Evolutionary conservation across 2,329 filamentous ascomycete genomes (phyloP).

Genomic region (Myriangium duriaei): DNA sequence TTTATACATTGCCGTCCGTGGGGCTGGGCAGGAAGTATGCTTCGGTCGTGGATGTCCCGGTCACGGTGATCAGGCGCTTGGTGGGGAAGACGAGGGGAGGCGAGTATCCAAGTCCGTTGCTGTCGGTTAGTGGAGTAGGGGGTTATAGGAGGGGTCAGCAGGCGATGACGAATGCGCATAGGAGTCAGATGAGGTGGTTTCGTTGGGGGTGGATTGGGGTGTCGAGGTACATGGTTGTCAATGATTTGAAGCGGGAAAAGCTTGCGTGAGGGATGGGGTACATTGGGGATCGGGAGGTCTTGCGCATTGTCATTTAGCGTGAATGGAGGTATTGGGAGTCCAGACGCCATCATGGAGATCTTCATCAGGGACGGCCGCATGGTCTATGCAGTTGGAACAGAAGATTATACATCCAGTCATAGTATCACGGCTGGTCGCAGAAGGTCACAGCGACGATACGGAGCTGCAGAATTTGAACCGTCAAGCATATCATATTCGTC

Average conservation of each 20-base stretch:
- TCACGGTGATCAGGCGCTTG: constrained; percentile 48
- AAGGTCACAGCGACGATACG: too few species aligned
- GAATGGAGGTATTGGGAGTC: too few species aligned
- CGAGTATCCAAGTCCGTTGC: constrained; percentile 40
- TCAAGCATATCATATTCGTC: too few species aligned
- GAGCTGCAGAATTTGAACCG: too few species aligned
- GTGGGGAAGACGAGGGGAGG: constrained; percentile 39
- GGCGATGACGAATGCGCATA: constrained; percentile 82
- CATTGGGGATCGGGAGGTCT: too few species aligned
- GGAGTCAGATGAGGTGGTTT: constrained; percentile 98
- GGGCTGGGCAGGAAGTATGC: constrained; percentile 68
- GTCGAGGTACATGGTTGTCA: constrained; percentile 90
- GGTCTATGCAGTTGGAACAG: too few species aligned
- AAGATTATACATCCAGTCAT: too few species aligned
- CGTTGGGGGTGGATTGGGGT: constrained; percentile 88
- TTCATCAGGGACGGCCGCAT: too few species aligned
- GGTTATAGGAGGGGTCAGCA: constrained; percentile 57
- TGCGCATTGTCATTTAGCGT: too few species aligned
- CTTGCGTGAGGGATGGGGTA: constrained; percentile 19
- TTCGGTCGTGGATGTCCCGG: constrained; percentile 60
- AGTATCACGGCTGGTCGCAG: too few species aligned
- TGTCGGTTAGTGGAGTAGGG: constrained; percentile 58
- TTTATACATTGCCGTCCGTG: constrained; percentile 74
- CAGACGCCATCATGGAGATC: too few species aligned
- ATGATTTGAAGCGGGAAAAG: constrained; percentile 61